Percentiles rank a stretch among this genome's conserved stretches.
phyloP scores from a whole-genome alignment of 202 grass and related monocot genomes.

The Dendrocalamus latiflorus region DNA sequence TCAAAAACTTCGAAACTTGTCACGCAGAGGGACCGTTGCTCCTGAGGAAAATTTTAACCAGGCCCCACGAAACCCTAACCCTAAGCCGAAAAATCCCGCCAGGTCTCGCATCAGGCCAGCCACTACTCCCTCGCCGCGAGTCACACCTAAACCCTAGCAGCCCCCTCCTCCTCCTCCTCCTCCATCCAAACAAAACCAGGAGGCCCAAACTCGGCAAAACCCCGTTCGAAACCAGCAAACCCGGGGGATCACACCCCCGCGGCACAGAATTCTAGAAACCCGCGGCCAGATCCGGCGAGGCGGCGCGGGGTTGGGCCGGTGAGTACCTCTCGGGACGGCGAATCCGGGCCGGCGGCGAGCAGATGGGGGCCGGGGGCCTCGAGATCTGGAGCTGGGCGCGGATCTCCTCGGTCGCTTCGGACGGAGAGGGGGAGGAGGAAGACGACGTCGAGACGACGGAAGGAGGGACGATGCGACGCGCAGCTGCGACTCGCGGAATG shows the following conservation, averaged over 20 bases:
- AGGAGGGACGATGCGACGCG: too few relatives aligned
- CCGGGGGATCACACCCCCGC: background rate
- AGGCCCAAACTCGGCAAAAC: background rate
- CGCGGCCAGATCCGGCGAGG: slow-evolving; percentile 26
- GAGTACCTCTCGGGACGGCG: slow-evolving; percentile 5
- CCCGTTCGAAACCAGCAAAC: background rate
- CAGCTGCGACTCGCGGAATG: too few relatives aligned
- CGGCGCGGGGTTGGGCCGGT: background rate
- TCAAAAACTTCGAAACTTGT: background rate
- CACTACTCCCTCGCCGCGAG: background rate
- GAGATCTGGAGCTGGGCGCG: background rate
- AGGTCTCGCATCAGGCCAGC: background rate
- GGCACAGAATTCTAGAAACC: background rate
- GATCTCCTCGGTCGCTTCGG: too few relatives aligned
- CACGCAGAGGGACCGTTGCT: too few relatives aligned
- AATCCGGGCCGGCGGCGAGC: background rate
- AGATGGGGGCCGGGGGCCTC: background rate
- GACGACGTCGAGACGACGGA: too few relatives aligned
- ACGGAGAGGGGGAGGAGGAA: too few relatives aligned
- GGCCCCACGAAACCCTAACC: background rate
- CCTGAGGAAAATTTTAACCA: too few relatives aligned
- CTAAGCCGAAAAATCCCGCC: background rate
- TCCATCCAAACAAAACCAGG: background rate
- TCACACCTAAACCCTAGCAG: slow-evolving; percentile 31
- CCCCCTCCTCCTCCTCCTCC: too few relatives aligned